Conservation (phyloP, 352 stramenopile genomes). For the Phytophthora pistaciae region DNA sequence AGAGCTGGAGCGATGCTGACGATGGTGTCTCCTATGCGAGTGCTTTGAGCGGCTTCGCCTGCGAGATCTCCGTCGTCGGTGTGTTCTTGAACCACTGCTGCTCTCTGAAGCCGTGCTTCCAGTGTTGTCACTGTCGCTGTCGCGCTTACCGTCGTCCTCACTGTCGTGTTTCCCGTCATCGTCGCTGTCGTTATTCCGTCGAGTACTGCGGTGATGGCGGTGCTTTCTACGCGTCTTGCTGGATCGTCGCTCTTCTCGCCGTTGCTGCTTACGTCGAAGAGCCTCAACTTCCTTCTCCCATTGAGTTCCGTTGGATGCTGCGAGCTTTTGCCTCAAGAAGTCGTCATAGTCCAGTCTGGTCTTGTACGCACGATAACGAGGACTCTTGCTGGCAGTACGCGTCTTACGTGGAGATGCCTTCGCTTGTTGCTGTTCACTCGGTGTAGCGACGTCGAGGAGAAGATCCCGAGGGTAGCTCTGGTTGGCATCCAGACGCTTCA, state of each 20-base stretch:
- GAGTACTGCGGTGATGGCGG: neutral
- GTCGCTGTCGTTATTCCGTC: conserved; percentile 6
- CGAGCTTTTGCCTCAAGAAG: conserved; percentile 39
- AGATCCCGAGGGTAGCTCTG: conserved; percentile 31
- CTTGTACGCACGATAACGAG: conserved; percentile 41
- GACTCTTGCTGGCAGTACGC: conserved; percentile 20
- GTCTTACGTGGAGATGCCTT: conserved; percentile 5
- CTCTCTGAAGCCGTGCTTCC: conserved; percentile 16
- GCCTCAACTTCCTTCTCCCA: conserved; percentile 35
- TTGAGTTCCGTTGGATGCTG: conserved; percentile 17
- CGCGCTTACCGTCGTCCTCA: conserved; percentile 22
- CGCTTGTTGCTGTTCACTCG: neutral
- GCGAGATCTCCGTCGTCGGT: conserved; percentile 5
- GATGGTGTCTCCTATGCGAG: conserved; percentile 10
- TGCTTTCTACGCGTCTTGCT: conserved; percentile 12
- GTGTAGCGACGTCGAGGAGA: conserved; percentile 26
- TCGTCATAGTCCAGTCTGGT: conserved; percentile 59
- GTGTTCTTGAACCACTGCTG: neutral
- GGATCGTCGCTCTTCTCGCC: conserved; percentile 9
- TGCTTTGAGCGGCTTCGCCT: conserved; percentile 7
- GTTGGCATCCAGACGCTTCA: conserved; percentile 53
- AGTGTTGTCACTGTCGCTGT: conserved; percentile 16
- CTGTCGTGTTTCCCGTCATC: conserved; percentile 30
- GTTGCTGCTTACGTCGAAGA: conserved; percentile 29
- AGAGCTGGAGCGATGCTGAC: conserved; percentile 8